Evolutionary conservation across 768 basidiomycete species (phyloP).

Genomic region (Floccularia luteovirens): DNA sequence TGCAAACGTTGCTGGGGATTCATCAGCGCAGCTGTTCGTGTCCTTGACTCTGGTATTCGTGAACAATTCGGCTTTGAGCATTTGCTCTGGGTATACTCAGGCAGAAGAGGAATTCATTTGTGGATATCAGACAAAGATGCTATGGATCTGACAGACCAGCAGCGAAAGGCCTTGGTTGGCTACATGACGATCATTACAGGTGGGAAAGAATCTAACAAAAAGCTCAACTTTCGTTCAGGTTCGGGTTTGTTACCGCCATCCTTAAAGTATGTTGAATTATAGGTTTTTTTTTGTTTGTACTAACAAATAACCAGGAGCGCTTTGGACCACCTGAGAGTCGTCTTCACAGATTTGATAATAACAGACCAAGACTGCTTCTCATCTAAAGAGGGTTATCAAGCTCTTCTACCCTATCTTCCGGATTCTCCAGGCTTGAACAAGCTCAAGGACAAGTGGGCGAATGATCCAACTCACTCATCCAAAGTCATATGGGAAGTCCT

Average conservation of each 20-base stretch:
- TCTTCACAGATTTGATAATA: conserved; percentile 66
- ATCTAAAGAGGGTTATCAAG: conserved; percentile 62
- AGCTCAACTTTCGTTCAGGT: conserved; percentile 61
- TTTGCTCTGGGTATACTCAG: conserved; percentile 97
- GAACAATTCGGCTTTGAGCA: conserved; percentile 89
- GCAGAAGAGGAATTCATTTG: conserved; percentile 95
- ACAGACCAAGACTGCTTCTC: conserved; percentile 81
- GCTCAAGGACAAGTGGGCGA: conserved; percentile 55
- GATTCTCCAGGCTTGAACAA: conserved; percentile 39
- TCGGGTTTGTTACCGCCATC: conserved; percentile 59
- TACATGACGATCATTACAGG: conserved; percentile 82
- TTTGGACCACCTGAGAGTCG: conserved; percentile 36
- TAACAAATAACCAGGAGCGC: conserved; percentile 34
- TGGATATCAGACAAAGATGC: conserved; percentile 94
- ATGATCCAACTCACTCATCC: conserved; percentile 46
- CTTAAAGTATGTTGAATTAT: conserved; percentile 43
- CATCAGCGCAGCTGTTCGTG: conserved; percentile 86
- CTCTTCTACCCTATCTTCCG: conserved; percentile 68
- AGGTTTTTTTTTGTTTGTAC: conserved; percentile 1
- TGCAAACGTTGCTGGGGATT: conserved; percentile 93
- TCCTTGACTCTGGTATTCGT: conserved; percentile 71
- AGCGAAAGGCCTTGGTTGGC: conserved; percentile 79
- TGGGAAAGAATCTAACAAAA: conserved; percentile 75
- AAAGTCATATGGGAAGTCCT: conserved; percentile 71
- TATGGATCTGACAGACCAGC: conserved; percentile 85